Conservation (phyloP, 441 rosid species). For the Euphorbia celastroides region DNA sequence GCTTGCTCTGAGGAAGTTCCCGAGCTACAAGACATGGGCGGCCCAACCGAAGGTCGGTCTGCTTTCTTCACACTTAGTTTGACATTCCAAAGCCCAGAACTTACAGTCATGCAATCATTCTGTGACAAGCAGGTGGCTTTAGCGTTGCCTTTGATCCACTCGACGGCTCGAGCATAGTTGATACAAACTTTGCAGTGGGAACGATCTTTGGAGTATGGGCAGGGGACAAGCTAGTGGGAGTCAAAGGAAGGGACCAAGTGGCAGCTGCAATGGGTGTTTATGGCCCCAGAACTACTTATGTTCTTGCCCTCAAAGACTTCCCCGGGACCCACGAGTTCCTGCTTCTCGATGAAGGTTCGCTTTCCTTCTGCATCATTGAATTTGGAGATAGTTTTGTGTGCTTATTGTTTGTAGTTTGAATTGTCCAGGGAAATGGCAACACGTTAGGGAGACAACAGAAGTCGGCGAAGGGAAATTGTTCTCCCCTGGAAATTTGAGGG, state of each 20-base stretch:
- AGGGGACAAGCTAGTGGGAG: slow-evolving; percentile 85
- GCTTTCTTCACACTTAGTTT: slow-evolving; percentile 4
- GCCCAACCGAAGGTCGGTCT: slow-evolving; percentile 89
- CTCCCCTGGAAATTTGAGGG: slow-evolving; percentile 97
- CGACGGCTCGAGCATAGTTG: slow-evolving; percentile 91
- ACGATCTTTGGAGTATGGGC: slow-evolving; percentile 99
- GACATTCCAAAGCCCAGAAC: background rate
- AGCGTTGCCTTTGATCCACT: slow-evolving; percentile 97
- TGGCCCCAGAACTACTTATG: slow-evolving; percentile 94
- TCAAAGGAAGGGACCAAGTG: slow-evolving; percentile 85
- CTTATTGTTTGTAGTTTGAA: slow-evolving; percentile 6
- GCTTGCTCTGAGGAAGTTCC: slow-evolving; percentile 97
- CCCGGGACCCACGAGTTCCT: slow-evolving; percentile 98
- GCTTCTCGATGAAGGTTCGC: slow-evolving; percentile 92
- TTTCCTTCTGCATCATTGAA: slow-evolving; percentile 1
- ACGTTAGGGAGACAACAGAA: slow-evolving; percentile 86
- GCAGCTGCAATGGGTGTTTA: slow-evolving; percentile 98
- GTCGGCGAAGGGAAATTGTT: slow-evolving; percentile 86
- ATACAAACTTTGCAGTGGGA: slow-evolving; percentile 91
- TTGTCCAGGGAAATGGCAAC: slow-evolving; percentile 88
- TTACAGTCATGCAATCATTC: background rate
- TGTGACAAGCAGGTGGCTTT: slow-evolving; percentile 61
- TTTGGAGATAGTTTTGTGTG: background rate
- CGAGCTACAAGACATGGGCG: slow-evolving; percentile 97
- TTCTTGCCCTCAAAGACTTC: slow-evolving; percentile 71